Evolutionary conservation across 495 filamentous ascomycete genomes (phyloP), one percentile per base, ranked within the genome.

Genomic region (Tuber borchii): DNA sequence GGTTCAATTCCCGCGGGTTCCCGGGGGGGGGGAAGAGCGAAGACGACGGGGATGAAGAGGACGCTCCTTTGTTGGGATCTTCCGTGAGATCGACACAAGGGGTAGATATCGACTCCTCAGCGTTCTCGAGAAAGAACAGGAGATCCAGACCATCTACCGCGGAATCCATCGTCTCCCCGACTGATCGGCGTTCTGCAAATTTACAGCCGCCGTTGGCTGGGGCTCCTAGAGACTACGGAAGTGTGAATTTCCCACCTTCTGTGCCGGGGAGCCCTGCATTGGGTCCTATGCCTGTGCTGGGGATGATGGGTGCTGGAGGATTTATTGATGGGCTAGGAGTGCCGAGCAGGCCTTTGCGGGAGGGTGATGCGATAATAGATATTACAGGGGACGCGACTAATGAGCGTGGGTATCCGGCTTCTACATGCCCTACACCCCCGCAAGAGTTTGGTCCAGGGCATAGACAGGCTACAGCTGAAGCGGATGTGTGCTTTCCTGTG

Each of bases 191-290:
- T 65, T 65, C 56, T 31, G 56, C 26, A 17, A 34, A 34, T 65
- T 65, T 65, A 8, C 56, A 34, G 34, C 56, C 56, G 69, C 74
- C 72, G 26, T 56, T 75, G 19, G 71, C 14, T 3, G 26, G 46
- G n/a, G 74, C 73, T 37, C 2, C 65, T 22, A 75, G 74, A 8
- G 78, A 75, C 20, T 83, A 83, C 65, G 82, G 82, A 8, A 74
- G 81, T 43, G 88, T 98, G 75, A 99, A 99, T 81, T 97, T 97
- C 80, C 95, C 95, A n/a, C 95, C 95, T 1, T 98, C 95, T 0
- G 89, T 97, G 31, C 95, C 95, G 0, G 90, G 88, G 8, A 91
- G 92, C 31, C 95, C 95, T 0, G 85, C 85, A 71, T 43, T 89
- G 75, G 87, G 88, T 71, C 34, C 84, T 75, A 46, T 80, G 69